A percentile compares a stretch with the other conserved stretches of the same genome.
These are phyloP conservation scores for Turritis glabra DNA, from an alignment of 345 rosid species.

Conservation along the genomic window DNA sequence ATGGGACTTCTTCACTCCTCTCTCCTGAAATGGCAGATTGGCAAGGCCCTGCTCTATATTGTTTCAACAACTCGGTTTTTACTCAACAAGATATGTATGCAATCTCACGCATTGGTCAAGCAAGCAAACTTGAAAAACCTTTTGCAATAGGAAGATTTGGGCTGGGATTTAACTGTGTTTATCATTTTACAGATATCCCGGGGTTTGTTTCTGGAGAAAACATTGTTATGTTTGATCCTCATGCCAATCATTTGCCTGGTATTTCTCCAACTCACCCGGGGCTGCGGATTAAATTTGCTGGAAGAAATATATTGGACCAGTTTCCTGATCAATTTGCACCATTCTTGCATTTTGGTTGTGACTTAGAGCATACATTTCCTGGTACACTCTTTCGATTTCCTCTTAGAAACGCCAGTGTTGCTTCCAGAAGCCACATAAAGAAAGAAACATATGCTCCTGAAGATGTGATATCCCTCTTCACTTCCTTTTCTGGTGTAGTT, in stretches of 20 bases:
- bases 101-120: slow-evolving; percentile 97
- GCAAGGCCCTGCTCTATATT: slow-evolving; percentile 98
- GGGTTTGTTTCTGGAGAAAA: slow-evolving; percentile 96
- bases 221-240: slow-evolving; percentile 97
- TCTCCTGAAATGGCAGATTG: slow-evolving; percentile 99
- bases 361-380: slow-evolving; percentile 74
- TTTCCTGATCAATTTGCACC: slow-evolving; percentile 98
- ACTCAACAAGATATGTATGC: slow-evolving; percentile 95
- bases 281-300: slow-evolving; percentile 81
- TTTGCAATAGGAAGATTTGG: slow-evolving; percentile 97
- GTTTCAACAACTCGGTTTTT: slow-evolving; percentile 93
- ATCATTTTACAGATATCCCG: slow-evolving; percentile 96
- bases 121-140: slow-evolving; percentile 94
- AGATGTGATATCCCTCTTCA: slow-evolving; percentile 84
- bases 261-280: slow-evolving; percentile 98
- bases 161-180: slow-evolving; percentile 93
- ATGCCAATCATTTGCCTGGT: slow-evolving; percentile 91
- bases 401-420: slow-evolving; percentile 71
- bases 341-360: slow-evolving; percentile 91
- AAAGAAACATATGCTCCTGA: slow-evolving; percentile 78
- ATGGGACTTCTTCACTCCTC: slow-evolving; percentile 93
- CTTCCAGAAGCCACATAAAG: slow-evolving; percentile 82
- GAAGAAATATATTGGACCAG: slow-evolving; percentile 87
- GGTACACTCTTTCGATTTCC: slow-evolving; percentile 98
- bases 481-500: slow-evolving; percentile 74